These are phyloP conservation scores for Forsythia suspensa DNA, from an alignment of 257 asterid genomes.

Conservation along the genomic window DNA sequence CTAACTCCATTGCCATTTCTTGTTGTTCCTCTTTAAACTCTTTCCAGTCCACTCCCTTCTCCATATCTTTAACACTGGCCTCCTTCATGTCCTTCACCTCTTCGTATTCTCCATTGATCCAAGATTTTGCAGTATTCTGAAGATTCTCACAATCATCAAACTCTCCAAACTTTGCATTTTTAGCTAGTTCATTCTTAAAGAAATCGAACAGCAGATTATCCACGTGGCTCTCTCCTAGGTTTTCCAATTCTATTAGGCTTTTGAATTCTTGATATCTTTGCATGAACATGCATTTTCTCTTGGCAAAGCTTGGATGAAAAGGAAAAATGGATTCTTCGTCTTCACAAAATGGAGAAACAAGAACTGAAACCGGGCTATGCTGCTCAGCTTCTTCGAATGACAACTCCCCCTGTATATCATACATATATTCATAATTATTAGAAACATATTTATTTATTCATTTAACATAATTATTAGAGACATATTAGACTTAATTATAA, in stretches of 20 bases:
- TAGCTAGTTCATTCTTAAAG: slow-evolving; percentile 43
- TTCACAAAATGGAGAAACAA: slow-evolving; percentile 61
- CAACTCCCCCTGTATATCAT: slow-evolving; percentile 35
- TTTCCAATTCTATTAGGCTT: slow-evolving; percentile 1
- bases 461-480: too few relatives aligned
- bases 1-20: slow-evolving; percentile 47
- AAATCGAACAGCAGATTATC: slow-evolving; percentile 45
- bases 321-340: slow-evolving; percentile 35
- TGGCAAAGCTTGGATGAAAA: slow-evolving; percentile 30
- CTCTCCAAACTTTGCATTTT: slow-evolving; percentile 4
- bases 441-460: neutral
- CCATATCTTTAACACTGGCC: slow-evolving; percentile 58
- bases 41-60: slow-evolving; percentile 55
- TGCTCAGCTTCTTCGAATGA: slow-evolving; percentile 55
- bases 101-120: slow-evolving; percentile 43
- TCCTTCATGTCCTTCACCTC: slow-evolving; percentile 42
- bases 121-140: slow-evolving; percentile 35
- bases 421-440: neutral
- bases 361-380: slow-evolving; percentile 80
- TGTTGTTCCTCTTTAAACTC: slow-evolving; percentile 46
- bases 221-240: neutral
- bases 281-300: slow-evolving; percentile 35
- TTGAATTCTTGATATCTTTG: slow-evolving; percentile 31
- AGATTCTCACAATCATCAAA: slow-evolving; percentile 21
- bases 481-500: too few relatives aligned